Conservation (phyloP, 106 monocot genomes). For the Acorus calamus region DNA sequence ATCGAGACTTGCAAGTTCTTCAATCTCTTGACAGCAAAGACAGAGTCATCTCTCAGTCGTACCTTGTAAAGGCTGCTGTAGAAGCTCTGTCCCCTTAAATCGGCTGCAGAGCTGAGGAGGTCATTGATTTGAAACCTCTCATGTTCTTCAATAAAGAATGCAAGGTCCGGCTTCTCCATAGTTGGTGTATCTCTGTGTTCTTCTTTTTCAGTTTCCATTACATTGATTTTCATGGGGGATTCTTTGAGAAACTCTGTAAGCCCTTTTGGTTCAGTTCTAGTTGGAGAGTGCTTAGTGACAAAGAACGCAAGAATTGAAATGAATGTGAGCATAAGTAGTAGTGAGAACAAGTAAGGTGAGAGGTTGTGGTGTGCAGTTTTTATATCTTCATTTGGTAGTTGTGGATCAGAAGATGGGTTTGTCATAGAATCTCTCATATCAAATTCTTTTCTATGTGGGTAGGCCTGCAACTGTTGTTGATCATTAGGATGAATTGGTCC, state of each 20-base stretch:
- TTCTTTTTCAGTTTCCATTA: not conserved
- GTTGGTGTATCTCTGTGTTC: not conserved
- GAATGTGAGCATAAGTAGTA: too few species aligned
- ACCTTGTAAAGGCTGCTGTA: slow-evolving; percentile 15
- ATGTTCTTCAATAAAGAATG: slow-evolving; percentile 4
- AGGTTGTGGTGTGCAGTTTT: too few species aligned
- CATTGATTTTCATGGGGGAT: not conserved
- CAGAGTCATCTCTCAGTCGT: not conserved
- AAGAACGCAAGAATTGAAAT: too few species aligned
- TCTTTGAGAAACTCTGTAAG: not conserved
- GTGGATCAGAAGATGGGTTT: too few species aligned
- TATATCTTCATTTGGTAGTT: too few species aligned
- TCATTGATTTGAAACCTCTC: slow-evolving; percentile 5
- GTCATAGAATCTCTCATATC: too few species aligned
- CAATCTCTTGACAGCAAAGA: slow-evolving; percentile 17
- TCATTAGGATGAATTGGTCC: not conserved
- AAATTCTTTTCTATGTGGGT: not conserved
- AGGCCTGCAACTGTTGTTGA: not conserved
- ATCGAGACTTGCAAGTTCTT: slow-evolving; percentile 5
- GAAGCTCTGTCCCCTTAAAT: slow-evolving; percentile 10
- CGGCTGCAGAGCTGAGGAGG: slow-evolving; percentile 12
- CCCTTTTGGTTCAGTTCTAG: too few species aligned
- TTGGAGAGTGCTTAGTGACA: too few species aligned
- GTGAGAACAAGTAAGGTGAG: too few species aligned
- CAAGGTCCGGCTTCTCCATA: not conserved